Evolutionary conservation across 257 asterid species (phyloP).

Genomic region (Nicotiana undulata): DNA sequence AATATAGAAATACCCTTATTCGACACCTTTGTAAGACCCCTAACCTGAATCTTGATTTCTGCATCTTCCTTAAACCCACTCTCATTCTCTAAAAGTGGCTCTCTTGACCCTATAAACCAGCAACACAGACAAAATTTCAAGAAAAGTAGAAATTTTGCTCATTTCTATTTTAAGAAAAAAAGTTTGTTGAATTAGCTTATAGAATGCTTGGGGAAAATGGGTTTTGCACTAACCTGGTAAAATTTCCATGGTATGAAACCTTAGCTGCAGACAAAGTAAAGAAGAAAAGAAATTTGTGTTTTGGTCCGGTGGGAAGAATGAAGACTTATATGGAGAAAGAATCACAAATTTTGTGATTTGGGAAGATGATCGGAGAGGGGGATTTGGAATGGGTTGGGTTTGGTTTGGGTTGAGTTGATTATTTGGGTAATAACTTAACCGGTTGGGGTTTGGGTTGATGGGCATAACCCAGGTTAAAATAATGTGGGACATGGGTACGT

Average conservation of each 20-base stretch:
- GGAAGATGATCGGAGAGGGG: too few species aligned
- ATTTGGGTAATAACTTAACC: too few species aligned
- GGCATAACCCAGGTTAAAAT: too few species aligned
- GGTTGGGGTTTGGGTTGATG: too few species aligned
- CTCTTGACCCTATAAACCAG: constrained; percentile 16
- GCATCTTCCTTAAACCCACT: constrained; percentile 1
- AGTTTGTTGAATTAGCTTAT: neutral
- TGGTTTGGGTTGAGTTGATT: too few species aligned
- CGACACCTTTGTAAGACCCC: constrained; percentile 37
- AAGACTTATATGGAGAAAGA: neutral
- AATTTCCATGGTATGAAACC: constrained; percentile 15
- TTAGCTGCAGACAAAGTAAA: neutral
- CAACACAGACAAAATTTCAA: neutral
- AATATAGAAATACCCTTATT: constrained; percentile 41
- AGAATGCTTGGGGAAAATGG: neutral
- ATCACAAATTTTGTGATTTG: too few species aligned
- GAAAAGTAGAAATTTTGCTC: neutral
- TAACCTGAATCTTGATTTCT: constrained; percentile 45
- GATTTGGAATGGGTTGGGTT: too few species aligned
- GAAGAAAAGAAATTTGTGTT: neutral
- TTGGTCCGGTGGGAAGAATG: neutral
- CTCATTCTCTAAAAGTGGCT: constrained; percentile 27
- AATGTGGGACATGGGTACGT: too few species aligned
- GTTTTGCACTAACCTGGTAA: constrained; percentile 16
- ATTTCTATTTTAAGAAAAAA: neutral